These are phyloP conservation scores for Porphyra umbilicalis DNA, from an alignment of 31 red algal species.

Conservation along the genomic window DNA sequence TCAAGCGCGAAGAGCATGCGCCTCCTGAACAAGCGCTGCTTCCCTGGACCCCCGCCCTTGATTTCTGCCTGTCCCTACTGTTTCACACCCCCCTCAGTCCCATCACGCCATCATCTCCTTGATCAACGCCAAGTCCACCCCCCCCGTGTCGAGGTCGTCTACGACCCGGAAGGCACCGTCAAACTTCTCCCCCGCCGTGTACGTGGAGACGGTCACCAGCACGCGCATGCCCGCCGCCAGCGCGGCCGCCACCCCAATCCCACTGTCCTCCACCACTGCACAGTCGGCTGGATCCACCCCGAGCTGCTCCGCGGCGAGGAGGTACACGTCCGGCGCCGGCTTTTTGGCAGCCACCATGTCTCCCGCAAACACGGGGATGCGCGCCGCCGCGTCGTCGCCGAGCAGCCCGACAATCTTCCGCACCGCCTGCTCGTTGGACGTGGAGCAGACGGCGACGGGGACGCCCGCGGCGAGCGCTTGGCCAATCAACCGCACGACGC, in stretches of 20 bases:
- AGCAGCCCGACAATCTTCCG: slow-evolving; percentile 67
- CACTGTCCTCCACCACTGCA: slow-evolving; percentile 85
- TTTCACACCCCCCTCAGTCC: background rate
- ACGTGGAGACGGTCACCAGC: slow-evolving; percentile 68
- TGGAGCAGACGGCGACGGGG: slow-evolving; percentile 73
- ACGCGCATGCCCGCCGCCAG: slow-evolving; percentile 67
- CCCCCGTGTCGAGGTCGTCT: slow-evolving; percentile 22
- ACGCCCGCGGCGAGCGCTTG: slow-evolving; percentile 48
- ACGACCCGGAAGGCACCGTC: slow-evolving; percentile 49
- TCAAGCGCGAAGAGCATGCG: too few species aligned
- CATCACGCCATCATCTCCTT: background rate
- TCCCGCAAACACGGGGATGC: slow-evolving; percentile 67
- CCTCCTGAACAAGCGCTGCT: too few species aligned
- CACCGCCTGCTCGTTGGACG: slow-evolving; percentile 84
- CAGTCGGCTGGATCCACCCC: slow-evolving; percentile 36
- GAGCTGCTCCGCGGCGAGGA: slow-evolving; percentile 49
- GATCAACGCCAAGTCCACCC: background rate
- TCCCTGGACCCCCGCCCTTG: too few species aligned
- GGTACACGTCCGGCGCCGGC: slow-evolving; percentile 83
- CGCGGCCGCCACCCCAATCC: slow-evolving; percentile 71
- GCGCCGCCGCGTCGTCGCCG: slow-evolving; percentile 26
- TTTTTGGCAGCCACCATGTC: slow-evolving; percentile 86
- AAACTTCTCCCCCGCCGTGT: slow-evolving; percentile 65
- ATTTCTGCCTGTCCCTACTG: too few species aligned
- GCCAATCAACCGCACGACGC: slow-evolving; percentile 36